phyloP scores from a whole-genome alignment of 495 filamentous ascomycete species.

The Pseudoneurospora amorphoporcata region DNA sequence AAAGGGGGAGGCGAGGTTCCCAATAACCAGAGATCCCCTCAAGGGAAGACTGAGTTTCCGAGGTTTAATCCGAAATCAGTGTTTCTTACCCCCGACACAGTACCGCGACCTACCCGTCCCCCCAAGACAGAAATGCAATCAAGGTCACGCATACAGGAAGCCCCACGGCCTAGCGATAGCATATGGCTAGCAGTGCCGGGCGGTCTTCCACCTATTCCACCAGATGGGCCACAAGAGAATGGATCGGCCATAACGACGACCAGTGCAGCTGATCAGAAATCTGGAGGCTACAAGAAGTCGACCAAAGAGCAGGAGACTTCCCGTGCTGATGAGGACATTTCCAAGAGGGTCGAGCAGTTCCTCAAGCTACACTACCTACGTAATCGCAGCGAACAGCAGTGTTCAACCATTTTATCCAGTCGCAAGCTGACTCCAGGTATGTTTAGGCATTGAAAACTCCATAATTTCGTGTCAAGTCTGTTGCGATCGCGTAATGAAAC shows the following conservation, averaged over 20 bases:
- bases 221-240: neutral
- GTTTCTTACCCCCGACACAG: no score
- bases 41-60: neutral
- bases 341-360: conserved; percentile 7
- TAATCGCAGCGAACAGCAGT: conserved; percentile 11
- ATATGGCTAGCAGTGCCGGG: neutral
- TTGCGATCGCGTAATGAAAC: neutral
- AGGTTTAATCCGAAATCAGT: no score
- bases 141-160: no score
- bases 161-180: neutral
- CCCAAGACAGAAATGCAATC: no score
- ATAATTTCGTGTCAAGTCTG: neutral
- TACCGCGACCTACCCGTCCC: no score
- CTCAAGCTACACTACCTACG: conserved; percentile 21
- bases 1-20: neutral
- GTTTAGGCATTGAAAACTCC: neutral
- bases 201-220: neutral
- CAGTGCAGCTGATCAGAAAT: neutral
- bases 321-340: neutral
- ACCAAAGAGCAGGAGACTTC: conserved; percentile 2
- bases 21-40: neutral
- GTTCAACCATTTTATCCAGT: conserved; percentile 16
- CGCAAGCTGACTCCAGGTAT: neutral
- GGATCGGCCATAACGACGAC: neutral
- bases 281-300: neutral